phyloP scores from a whole-genome alignment of 129 eudicot species.

The Helianthus tuberosus region DNA sequence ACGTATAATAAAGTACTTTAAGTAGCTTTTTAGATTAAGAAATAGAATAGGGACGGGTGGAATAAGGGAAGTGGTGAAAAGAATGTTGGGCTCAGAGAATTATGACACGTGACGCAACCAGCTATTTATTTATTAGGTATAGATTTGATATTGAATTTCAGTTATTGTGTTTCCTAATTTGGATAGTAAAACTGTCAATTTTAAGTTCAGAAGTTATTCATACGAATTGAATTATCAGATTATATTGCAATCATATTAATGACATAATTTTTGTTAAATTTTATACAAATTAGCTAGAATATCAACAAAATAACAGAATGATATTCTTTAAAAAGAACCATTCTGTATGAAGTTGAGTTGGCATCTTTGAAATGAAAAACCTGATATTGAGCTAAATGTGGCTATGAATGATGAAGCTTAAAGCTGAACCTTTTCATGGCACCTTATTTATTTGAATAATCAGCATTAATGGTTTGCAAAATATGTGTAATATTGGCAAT shows the following conservation, averaged over 20 bases:
- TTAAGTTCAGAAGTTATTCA: not conserved
- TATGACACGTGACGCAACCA: no score
- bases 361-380: not conserved
- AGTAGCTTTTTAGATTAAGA: no score
- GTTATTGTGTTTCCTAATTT: no score
- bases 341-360: not conserved
- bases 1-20: no score
- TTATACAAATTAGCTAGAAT: not conserved
- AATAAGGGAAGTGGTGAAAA: no score
- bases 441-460: constrained; percentile 3
- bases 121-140: no score
- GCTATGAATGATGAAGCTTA: not conserved
- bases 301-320: not conserved
- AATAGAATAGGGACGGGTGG: no score
- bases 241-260: not conserved
- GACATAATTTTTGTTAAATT: not conserved
- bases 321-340: not conserved
- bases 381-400: not conserved
- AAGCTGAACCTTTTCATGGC: not conserved
- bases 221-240: not conserved
- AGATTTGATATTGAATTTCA: not conserved
- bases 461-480: constrained; percentile 6
- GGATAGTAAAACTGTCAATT: not conserved
- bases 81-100: no score
- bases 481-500: not conserved